phyloP scores from a whole-genome alignment of 2,329 filamentous ascomycete genomes.

The Penicillium polonicum region DNA sequence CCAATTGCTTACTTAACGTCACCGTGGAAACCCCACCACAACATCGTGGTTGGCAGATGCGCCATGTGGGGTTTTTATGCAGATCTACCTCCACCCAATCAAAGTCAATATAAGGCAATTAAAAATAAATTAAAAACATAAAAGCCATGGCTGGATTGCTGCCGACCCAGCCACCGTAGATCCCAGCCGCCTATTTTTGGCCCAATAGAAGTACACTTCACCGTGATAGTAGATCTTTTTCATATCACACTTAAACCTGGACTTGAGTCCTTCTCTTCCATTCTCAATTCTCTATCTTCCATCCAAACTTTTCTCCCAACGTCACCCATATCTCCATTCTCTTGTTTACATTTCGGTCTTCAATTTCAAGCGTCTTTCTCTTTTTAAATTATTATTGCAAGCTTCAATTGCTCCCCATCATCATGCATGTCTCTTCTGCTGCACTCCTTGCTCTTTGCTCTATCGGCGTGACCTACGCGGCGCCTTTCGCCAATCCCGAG shows the following conservation, averaged over 20 bases:
- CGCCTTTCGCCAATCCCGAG: constrained; percentile 26
- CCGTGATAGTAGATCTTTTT: constrained; percentile 5
- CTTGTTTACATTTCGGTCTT: constrained; percentile 7
- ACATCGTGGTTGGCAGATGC: constrained; percentile 6
- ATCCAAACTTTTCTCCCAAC: neutral
- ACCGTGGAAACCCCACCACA: constrained; percentile 2
- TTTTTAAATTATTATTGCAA: constrained; percentile 3
- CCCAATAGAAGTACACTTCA: constrained; percentile 13
- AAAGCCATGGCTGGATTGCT: constrained; percentile 12
- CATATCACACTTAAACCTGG: constrained; percentile 2
- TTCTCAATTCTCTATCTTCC: neutral
- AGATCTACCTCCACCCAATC: constrained; percentile 1
- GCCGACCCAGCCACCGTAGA: constrained; percentile 23
- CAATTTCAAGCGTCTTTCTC: neutral
- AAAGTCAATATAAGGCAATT: neutral
- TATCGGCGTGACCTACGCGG: constrained; percentile 27
- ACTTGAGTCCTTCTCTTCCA: neutral
- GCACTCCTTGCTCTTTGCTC: constrained; percentile 31
- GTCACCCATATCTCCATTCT: neutral
- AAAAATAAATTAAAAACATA: constrained; percentile 5
- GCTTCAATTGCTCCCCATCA: constrained; percentile 8
- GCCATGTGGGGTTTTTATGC: neutral
- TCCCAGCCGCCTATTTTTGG: constrained; percentile 27
- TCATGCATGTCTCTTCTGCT: constrained; percentile 33
- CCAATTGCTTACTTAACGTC: constrained; percentile 11